A percentile compares a stretch with the other conserved stretches of the same genome.
These are phyloP conservation scores for Pythium insidiosum DNA, from an alignment of 352 stramenopile genomes.

Conservation along the genomic window DNA sequence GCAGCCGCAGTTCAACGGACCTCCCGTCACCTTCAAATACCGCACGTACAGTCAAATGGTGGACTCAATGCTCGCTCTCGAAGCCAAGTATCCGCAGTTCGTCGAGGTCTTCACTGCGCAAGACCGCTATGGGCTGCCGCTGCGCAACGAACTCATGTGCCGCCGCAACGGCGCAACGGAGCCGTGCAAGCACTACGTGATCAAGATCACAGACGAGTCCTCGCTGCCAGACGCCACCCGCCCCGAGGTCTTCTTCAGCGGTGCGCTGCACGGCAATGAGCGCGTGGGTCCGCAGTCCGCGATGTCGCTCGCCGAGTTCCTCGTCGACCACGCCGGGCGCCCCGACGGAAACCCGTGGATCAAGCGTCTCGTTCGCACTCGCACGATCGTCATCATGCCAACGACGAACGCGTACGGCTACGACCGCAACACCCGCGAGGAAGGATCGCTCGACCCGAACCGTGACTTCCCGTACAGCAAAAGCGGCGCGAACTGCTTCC, in stretches of 20 bases:
- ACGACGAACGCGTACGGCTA: constrained; percentile 93
- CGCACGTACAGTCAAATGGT: constrained; percentile 71
- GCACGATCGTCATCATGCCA: constrained; percentile 71
- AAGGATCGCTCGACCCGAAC: constrained; percentile 91
- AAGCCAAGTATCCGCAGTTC: constrained; percentile 48
- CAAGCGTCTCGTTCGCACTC: constrained; percentile 73
- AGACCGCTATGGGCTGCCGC: constrained; percentile 60
- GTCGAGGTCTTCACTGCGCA: constrained; percentile 79
- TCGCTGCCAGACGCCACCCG: constrained; percentile 51
- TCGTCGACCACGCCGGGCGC: constrained; percentile 46
- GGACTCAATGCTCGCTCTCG: constrained; percentile 37
- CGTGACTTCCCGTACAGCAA: constrained; percentile 95
- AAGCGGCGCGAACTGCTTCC: constrained; percentile 72
- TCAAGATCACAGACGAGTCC: constrained; percentile 78
- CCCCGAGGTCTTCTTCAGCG: constrained; percentile 93
- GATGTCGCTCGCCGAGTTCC: constrained; percentile 56
- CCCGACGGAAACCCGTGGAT: constrained; percentile 45
- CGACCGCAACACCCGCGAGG: constrained; percentile 57
- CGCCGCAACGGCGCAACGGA: constrained; percentile 23
- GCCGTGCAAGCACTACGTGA: constrained; percentile 69
- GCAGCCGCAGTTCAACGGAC: too few relatives aligned
- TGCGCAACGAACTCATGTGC: constrained; percentile 39
- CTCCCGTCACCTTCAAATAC: constrained; percentile 21
- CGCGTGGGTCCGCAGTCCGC: constrained; percentile 84
- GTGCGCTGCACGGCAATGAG: constrained; percentile 93